Evolutionary conservation across 129 eudicot species (phyloP).

Genomic region (Daucus carota): DH1_v3.0 NC_030387.2:40125501-40126000

Average conservation of each 20-base stretch:
- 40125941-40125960: slow-evolving; percentile 15
- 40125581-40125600: slow-evolving; percentile 79
- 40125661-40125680: neutral
- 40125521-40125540: slow-evolving; percentile 86
- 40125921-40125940: slow-evolving; percentile 21
- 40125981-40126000: slow-evolving; percentile 20
- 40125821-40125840: slow-evolving; percentile 79
- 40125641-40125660: slow-evolving; percentile 46
- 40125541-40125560: slow-evolving; percentile 87
- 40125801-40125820: slow-evolving; percentile 82
- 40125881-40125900: slow-evolving; percentile 55
- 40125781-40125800: slow-evolving; percentile 16
- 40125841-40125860: slow-evolving; percentile 69
- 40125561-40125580: slow-evolving; percentile 85
- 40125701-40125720: too few species aligned
- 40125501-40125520: slow-evolving; percentile 66
- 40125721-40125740: neutral
- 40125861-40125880: slow-evolving; percentile 65
- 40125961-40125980: slow-evolving; percentile 21
- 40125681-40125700: neutral
- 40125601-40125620: slow-evolving; percentile 93
- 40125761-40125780: neutral
- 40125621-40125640: slow-evolving; percentile 96
- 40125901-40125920: slow-evolving; percentile 34
- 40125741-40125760: neutral